Evolutionary conservation across 2,329 filamentous ascomycete genomes (phyloP).

Genomic region (Huntiella abstrusa): DNA sequence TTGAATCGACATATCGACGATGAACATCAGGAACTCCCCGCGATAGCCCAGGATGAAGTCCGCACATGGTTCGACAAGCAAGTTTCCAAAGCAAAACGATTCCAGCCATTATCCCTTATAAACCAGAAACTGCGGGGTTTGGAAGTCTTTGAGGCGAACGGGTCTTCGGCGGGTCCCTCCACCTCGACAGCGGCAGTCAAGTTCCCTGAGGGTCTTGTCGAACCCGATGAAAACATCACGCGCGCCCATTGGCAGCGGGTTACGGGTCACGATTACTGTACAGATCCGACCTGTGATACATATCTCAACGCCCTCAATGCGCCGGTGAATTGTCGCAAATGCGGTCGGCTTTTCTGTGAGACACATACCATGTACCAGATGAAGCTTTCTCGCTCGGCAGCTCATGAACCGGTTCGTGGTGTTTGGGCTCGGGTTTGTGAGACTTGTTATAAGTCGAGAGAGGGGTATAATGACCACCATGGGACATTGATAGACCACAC

Average conservation of each 20-base stretch:
- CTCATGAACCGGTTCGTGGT: constrained; percentile 75
- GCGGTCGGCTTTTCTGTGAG: constrained; percentile 85
- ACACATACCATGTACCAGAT: constrained; percentile 99
- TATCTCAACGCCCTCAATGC: constrained; percentile 57
- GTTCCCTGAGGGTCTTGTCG: constrained; percentile 28
- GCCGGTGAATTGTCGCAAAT: constrained; percentile 82
- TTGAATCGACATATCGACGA: constrained; percentile 78
- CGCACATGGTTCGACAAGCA: constrained; percentile 95
- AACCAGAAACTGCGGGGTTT: constrained; percentile 88
- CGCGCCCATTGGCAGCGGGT: constrained; percentile 75
- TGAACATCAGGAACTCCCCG: constrained; percentile 72
- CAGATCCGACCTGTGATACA: constrained; percentile 72
- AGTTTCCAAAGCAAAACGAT: constrained; percentile 79
- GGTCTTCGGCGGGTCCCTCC: constrained; percentile 27
- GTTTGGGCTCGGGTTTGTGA: constrained; percentile 93
- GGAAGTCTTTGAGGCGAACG: constrained; percentile 87
- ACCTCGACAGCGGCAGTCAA: constrained; percentile 18
- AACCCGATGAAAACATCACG: constrained; percentile 81
- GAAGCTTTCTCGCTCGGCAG: constrained; percentile 78
- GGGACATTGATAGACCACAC: constrained; percentile 56
- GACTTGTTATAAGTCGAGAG: constrained; percentile 95
- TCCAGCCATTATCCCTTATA: constrained; percentile 75
- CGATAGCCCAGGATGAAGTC: constrained; percentile 78
- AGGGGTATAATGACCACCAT: constrained; percentile 81
- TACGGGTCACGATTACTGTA: constrained; percentile 57